Base-by-base conservation (phyloP, 495 filamentous ascomycete genomes). In the Articulospora tetracladia region DNA sequence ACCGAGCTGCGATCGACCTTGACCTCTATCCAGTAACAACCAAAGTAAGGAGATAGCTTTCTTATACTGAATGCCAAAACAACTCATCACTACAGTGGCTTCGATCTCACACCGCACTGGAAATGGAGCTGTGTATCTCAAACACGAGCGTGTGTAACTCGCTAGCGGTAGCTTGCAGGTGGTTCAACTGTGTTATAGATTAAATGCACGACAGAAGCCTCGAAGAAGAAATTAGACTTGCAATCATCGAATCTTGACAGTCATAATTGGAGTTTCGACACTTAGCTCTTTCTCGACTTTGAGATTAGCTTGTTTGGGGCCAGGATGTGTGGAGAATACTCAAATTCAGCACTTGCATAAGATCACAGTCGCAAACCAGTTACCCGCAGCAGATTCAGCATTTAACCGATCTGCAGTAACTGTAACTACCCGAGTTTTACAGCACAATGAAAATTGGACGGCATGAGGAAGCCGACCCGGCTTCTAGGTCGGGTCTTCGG, bases 401-500 rank as follows among this genome's bases (percentile, higher is more conserved):
- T 8, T 56, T 34, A 23, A 44, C 53, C 32, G 53, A 56, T 56
- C 53, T 44, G 26, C 53, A 56, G 51, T 2, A 56, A 25, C 6
- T 39, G 24, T 46, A 56, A 39, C 53, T 25, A 56, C 24, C 36
- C 36, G 28, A 8, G 25, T 24, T 46, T 39, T 23, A 25, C 28
- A 39, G 46, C 41, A 20, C 53, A 24, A 30, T 41, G 53, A 12
- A 39, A 11, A 34, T 12, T 12, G 17, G n/a, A 15, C 39, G 39
- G 15, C 39, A 44, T 11, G n/a, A 44, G 17, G n/a, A 19, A 44
- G 39, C 39, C 7, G 39, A 44, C 28, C 17, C 51, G 51, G 27
- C 0, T 34, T 23, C 1, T n/a, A 28, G 24, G 0, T 13, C 17
- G 28, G 36, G 51, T 34, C 34, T 24, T 54, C 34, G 39, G n/a